phyloP scores from a whole-genome alignment of 2,329 filamentous ascomycete genomes.

The Colletotrichum spaethianum region DNA sequence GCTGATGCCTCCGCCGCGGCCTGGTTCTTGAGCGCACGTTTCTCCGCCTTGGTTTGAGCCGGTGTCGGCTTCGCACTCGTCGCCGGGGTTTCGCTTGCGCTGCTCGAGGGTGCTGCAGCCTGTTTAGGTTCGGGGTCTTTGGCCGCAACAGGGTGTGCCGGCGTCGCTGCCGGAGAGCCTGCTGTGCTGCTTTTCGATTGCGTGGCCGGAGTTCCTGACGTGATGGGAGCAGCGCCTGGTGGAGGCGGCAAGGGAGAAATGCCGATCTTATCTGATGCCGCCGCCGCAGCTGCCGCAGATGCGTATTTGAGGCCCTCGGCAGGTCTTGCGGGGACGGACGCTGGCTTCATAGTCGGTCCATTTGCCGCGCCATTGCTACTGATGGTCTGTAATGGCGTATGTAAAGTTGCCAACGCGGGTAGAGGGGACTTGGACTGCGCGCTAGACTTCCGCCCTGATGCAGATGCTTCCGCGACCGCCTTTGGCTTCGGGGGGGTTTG shows the following conservation, averaged over 20 bases:
- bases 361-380: conserved; percentile 70
- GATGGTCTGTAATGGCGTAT: conserved; percentile 77
- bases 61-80: conserved; percentile 47
- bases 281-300: conserved; percentile 93
- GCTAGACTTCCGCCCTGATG: conserved; percentile 79
- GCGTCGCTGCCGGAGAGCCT: conserved; percentile 66
- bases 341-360: conserved; percentile 88
- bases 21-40: conserved; percentile 62
- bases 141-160: conserved; percentile 61
- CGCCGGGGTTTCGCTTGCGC: conserved; percentile 45
- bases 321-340: conserved; percentile 85
- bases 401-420: conserved; percentile 91
- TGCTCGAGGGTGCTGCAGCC: conserved; percentile 47
- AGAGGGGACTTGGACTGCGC: conserved; percentile 93
- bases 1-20: conserved; percentile 59
- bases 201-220: conserved; percentile 59
- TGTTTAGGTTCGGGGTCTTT: conserved; percentile 54
- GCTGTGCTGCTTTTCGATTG: conserved; percentile 69
- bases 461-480: conserved; percentile 63
- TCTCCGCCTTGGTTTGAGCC: conserved; percentile 50
- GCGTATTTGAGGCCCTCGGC: conserved; percentile 96
- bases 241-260: conserved; percentile 95
- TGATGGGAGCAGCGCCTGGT: conserved; percentile 69
- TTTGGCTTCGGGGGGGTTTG: conserved; percentile 55
- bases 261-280: conserved; percentile 88